Conservation (phyloP, 1,139 yeast genomes). For the Suhomyces choctaworum region DNA sequence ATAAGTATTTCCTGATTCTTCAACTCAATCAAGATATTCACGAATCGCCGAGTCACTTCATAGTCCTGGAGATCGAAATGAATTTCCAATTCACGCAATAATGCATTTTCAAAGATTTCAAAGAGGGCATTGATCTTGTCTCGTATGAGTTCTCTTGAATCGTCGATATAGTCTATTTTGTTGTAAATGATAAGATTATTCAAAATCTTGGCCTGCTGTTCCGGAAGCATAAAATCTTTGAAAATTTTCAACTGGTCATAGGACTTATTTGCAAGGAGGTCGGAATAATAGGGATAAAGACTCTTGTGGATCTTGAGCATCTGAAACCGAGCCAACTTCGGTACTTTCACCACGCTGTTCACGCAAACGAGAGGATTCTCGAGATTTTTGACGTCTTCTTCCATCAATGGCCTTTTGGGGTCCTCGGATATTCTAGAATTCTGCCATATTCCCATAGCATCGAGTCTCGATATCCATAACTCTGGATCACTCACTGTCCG, state of each 20-base stretch:
- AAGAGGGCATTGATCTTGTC: constrained; percentile 57
- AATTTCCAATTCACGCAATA: constrained; percentile 67
- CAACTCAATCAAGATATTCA: constrained; percentile 36
- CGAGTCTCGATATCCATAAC: constrained; percentile 55
- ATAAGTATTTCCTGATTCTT: constrained; percentile 47
- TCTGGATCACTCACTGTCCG: constrained; percentile 38
- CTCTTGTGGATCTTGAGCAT: constrained; percentile 44
- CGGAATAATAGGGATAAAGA: constrained; percentile 47
- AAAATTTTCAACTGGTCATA: constrained; percentile 50
- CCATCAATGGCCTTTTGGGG: constrained; percentile 1
- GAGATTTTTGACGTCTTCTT: not conserved
- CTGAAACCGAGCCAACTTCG: constrained; percentile 44
- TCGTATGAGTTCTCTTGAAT: constrained; percentile 34
- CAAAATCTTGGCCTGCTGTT: constrained; percentile 48
- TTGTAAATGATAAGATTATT: constrained; percentile 42
- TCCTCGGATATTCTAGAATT: constrained; percentile 16
- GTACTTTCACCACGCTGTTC: constrained; percentile 39
- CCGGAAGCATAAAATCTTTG: constrained; percentile 48
- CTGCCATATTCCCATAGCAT: constrained; percentile 52
- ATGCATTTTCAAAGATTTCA: constrained; percentile 74
- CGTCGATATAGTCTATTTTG: constrained; percentile 37
- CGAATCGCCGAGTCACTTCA: constrained; percentile 35
- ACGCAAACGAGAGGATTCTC: constrained; percentile 41
- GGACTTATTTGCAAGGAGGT: constrained; percentile 47
- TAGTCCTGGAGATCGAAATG: constrained; percentile 56